These are phyloP conservation scores for Clonostachys solani DNA, from an alignment of 2,329 filamentous ascomycete genomes.

Conservation along the genomic window DNA sequence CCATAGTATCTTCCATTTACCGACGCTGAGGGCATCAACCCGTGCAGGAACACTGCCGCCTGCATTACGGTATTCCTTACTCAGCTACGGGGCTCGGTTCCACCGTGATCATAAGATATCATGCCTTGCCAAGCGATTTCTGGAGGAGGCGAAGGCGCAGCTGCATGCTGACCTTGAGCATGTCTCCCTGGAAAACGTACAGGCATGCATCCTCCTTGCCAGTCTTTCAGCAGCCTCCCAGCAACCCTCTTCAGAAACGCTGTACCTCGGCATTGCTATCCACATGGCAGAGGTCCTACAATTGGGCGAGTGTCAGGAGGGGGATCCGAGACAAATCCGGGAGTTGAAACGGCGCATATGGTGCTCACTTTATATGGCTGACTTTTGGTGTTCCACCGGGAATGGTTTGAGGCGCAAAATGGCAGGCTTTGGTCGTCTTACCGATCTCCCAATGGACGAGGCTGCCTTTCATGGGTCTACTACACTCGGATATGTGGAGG, in stretches of 20 bases:
- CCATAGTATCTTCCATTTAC: too few relatives aligned
- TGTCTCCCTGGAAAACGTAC: constrained; percentile 23
- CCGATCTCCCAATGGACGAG: constrained; percentile 22
- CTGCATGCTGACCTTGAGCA: constrained; percentile 21
- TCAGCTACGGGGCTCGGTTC: too few relatives aligned
- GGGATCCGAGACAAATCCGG: constrained; percentile 12
- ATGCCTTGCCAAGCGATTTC: too few relatives aligned
- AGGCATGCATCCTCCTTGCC: constrained; percentile 22
- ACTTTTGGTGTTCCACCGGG: constrained; percentile 26
- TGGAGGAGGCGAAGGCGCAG: too few relatives aligned
- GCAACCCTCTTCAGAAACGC: constrained; percentile 19
- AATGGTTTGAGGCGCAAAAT: constrained; percentile 20
- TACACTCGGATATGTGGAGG: constrained; percentile 12
- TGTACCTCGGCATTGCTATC: constrained; percentile 27
- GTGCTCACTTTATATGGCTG: constrained; percentile 25
- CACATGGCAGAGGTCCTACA: constrained; percentile 26
- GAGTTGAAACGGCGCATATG: constrained; percentile 23
- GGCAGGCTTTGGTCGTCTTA: constrained; percentile 8
- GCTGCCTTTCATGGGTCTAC: constrained; percentile 12
- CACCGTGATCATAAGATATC: too few relatives aligned
- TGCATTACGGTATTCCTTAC: too few relatives aligned
- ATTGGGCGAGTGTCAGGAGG: constrained; percentile 13
- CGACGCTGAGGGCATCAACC: too few relatives aligned
- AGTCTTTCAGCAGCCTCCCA: constrained; percentile 21
- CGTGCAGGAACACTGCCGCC: too few relatives aligned